Evolutionary conservation across 2,329 filamentous ascomycete species (phyloP).

Genomic region (Trichoderma gracile): DNA sequence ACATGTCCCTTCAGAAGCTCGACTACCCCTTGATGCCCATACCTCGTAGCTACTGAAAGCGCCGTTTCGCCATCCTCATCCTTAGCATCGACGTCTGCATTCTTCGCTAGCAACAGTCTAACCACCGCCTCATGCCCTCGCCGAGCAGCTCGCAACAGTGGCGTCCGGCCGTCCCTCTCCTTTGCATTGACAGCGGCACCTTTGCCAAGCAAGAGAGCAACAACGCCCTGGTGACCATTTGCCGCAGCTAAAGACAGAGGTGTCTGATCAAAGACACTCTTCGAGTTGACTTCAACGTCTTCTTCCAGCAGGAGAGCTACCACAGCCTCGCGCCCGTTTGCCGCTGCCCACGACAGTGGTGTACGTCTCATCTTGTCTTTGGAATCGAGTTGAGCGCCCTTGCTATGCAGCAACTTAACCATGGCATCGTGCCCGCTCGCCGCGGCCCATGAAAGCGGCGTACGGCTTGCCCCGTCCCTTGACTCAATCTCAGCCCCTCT

Average conservation of each 20-base stretch:
- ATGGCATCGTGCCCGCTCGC: not conserved
- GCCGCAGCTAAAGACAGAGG: not conserved
- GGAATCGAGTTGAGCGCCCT: not conserved
- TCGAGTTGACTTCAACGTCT: not conserved
- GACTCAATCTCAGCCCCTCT: not conserved
- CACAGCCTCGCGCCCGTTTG: not conserved
- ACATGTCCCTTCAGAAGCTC: not conserved
- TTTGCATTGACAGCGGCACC: not conserved
- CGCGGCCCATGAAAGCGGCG: not conserved
- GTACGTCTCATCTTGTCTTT: not conserved
- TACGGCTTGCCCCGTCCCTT: not conserved
- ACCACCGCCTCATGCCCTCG: not conserved
- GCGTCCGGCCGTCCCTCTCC: not conserved
- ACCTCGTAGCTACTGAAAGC: not conserved
- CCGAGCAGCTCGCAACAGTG: not conserved
- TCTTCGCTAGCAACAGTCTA: not conserved
- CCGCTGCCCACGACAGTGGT: not conserved
- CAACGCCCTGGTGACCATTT: not conserved
- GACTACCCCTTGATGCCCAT: not conserved
- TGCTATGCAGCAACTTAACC: not conserved
- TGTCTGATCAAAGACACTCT: not conserved
- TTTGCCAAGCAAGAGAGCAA: not conserved
- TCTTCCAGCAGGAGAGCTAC: not conserved
- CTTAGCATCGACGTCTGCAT: not conserved
- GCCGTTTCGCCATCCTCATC: not conserved